A percentile compares a stretch with the other conserved stretches of the same genome.
Conservation (phyloP, 225 moss, liverwort and hornwort species). For the Pseudoscleropodium purum region DNA sequence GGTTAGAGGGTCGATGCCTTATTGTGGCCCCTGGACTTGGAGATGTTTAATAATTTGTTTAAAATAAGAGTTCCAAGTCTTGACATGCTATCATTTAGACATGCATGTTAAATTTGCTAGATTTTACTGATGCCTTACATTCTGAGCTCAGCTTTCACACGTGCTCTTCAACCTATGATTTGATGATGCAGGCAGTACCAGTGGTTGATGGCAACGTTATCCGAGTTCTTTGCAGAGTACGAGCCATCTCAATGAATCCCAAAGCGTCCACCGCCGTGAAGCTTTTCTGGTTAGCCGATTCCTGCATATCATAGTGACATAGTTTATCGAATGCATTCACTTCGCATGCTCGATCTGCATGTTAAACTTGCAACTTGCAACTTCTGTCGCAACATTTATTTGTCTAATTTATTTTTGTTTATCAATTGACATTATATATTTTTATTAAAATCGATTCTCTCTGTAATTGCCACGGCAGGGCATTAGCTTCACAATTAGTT, state of each 20-base stretch:
- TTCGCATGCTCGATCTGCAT: not conserved
- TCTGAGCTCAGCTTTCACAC: not conserved
- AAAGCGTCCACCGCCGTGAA: slow-evolving; percentile 65
- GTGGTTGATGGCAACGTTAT: slow-evolving; percentile 95
- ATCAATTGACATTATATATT: not conserved
- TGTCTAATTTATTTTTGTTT: not conserved
- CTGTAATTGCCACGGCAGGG: slow-evolving; percentile 27
- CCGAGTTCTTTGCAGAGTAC: slow-evolving; percentile 79
- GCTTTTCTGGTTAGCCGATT: slow-evolving; percentile 59
- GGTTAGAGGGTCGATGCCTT: slow-evolving; percentile 19
- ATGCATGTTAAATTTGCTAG: not conserved
- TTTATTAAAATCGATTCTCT: not conserved
- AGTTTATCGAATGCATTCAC: not conserved
- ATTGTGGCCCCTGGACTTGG: not conserved
- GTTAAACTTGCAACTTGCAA: not conserved
- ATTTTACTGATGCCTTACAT: not conserved
- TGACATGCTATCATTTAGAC: not conserved
- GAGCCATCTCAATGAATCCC: slow-evolving; percentile 72
- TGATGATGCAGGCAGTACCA: slow-evolving; percentile 72
- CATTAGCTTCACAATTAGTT: slow-evolving; percentile 74
- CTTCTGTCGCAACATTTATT: not conserved
- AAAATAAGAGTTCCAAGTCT: not conserved
- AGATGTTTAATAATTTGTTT: not conserved
- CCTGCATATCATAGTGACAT: not conserved
- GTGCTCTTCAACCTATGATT: not conserved